These are phyloP conservation scores for Eucalyptus pauciflora DNA, from an alignment of 345 rosid species.

Conservation along the genomic window DNA sequence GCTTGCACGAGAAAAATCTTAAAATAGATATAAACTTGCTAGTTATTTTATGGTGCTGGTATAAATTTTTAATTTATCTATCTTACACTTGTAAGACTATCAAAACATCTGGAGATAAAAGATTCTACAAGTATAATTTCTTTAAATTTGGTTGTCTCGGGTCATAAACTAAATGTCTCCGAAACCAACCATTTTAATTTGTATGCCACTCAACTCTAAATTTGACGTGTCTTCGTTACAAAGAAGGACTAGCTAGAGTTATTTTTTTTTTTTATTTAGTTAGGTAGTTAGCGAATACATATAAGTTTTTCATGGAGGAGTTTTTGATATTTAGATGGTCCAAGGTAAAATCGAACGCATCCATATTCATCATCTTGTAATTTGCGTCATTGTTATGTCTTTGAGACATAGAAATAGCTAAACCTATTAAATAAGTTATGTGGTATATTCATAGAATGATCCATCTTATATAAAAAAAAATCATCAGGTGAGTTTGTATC, in stretches of 20 bases:
- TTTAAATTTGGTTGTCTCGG: not conserved
- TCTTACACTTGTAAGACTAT: not conserved
- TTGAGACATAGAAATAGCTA: not conserved
- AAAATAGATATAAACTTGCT: not conserved
- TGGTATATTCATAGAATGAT: not conserved
- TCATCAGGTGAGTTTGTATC: not conserved
- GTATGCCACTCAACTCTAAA: not conserved
- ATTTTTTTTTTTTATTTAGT: too few relatives aligned
- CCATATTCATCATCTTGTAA: not conserved
- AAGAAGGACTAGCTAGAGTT: not conserved
- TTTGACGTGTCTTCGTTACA: not conserved
- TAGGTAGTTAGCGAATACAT: not conserved
- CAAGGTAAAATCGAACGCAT: not conserved
- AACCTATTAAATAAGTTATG: not conserved
- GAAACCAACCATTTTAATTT: not conserved
- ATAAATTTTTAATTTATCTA: not conserved
- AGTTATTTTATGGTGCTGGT: not conserved
- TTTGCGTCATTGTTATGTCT: not conserved
- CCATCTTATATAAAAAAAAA: not conserved
- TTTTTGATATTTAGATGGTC: too few relatives aligned
- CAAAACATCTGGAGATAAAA: rapidly evolving
- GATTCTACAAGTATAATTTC: not conserved
- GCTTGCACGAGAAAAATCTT: not conserved
- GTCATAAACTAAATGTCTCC: not conserved
- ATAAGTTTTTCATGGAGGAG: not conserved